Percentiles rank a stretch among this genome's conserved stretches.
phyloP scores from a whole-genome alignment of 2,329 filamentous ascomycete genomes.

The Fusarium buxicola region DNA sequence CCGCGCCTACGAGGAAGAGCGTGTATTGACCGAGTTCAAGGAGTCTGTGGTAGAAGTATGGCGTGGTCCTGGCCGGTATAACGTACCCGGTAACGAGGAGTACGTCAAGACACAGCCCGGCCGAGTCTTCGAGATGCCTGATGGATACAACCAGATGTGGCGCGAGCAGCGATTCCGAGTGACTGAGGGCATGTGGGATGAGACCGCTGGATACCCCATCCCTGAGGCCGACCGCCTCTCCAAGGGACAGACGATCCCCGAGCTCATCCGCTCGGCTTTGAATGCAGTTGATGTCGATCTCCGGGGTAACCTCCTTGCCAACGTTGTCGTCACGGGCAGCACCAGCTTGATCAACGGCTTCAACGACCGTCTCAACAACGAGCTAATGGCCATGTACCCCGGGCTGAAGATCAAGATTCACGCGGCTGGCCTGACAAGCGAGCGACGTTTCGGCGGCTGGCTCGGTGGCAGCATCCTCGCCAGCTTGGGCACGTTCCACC shows the following conservation, averaged over 20 bases:
- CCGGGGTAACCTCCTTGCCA: conserved; percentile 82
- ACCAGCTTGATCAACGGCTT: conserved; percentile 90
- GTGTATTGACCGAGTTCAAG: conserved; percentile 95
- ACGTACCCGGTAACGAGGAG: conserved; percentile 78
- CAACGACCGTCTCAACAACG: conserved; percentile 87
- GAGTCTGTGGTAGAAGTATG: conserved; percentile 96
- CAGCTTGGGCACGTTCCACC: conserved; percentile 96
- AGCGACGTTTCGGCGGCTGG: conserved; percentile 94
- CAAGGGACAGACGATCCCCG: conserved; percentile 83
- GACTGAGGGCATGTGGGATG: conserved; percentile 91
- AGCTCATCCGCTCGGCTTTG: conserved; percentile 82
- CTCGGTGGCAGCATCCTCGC: conserved; percentile 96
- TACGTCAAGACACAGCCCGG: conserved; percentile 78
- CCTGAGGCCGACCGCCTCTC: conserved; percentile 62
- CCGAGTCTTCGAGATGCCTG: conserved; percentile 95
- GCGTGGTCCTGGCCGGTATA: conserved; percentile 80
- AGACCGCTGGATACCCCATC: conserved; percentile 74
- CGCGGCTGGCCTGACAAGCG: conserved; percentile 85
- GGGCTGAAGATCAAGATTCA: conserved; percentile 89
- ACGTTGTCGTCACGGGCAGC: conserved; percentile 93
- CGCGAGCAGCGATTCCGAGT: conserved; percentile 87
- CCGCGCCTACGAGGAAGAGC: conserved; percentile 88
- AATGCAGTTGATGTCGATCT: conserved; percentile 89
- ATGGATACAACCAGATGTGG: conserved; percentile 97
- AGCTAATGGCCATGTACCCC: conserved; percentile 84